Conservation (phyloP, 2,329 filamentous ascomycete species). For the Colletotrichum cordylinicola region DNA sequence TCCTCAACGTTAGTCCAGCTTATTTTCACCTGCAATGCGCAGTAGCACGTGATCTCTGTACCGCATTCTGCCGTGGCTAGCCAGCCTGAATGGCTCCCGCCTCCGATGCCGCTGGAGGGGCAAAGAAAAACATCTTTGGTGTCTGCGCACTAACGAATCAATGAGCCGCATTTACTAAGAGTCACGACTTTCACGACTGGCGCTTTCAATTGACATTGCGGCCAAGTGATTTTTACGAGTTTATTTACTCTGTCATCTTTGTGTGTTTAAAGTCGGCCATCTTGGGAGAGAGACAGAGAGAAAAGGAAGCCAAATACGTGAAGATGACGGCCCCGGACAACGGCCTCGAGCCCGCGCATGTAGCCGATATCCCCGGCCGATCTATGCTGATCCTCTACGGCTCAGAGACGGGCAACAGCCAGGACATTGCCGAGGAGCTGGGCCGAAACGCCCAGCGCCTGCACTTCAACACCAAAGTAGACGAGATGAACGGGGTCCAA, state of each 20-base stretch:
- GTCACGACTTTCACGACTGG: not conserved
- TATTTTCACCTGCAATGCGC: not conserved
- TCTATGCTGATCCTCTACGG: slow-evolving; percentile 81
- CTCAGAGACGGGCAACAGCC: slow-evolving; percentile 92
- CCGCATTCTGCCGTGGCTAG: not conserved
- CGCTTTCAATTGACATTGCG: not conserved
- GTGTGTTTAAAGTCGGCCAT: not conserved
- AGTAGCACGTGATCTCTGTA: slow-evolving; percentile 14
- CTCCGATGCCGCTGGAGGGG: slow-evolving; percentile 22
- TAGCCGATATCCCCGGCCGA: slow-evolving; percentile 37
- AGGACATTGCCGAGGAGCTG: slow-evolving; percentile 89
- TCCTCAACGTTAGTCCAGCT: not conserved
- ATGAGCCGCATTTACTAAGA: not conserved
- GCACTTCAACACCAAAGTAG: slow-evolving; percentile 77
- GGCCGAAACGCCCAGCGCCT: slow-evolving; percentile 76
- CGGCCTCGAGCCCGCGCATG: slow-evolving; percentile 20
- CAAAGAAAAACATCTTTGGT: slow-evolving; percentile 13
- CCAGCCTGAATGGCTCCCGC: not conserved
- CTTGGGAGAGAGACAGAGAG: not conserved
- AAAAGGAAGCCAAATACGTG: not conserved
- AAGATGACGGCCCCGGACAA: not conserved
- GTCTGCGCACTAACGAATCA: slow-evolving; percentile 1
- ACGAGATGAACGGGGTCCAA: slow-evolving; percentile 78
- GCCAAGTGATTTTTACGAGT: not conserved
- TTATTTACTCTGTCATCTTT: not conserved